These are phyloP conservation scores for Helianthus tuberosus DNA, from an alignment of 129 eudicot genomes.

Conservation along the genomic window DNA sequence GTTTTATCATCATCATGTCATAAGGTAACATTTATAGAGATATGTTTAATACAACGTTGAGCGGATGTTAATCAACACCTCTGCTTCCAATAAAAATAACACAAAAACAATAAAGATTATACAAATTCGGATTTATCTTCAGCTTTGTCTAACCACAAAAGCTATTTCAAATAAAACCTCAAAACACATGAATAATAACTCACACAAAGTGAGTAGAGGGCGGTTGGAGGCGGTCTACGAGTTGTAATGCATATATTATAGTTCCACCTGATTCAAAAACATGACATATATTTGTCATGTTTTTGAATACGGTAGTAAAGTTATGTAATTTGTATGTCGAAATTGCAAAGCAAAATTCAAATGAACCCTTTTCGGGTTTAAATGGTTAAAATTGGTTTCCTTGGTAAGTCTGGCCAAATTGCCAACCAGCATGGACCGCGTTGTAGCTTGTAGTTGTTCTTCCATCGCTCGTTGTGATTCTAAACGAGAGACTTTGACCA, in stretches of 20 bases:
- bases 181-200: not conserved
- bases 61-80: constrained; percentile 39
- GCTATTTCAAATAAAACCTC: not conserved
- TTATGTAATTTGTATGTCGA: not conserved
- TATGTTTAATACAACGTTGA: constrained; percentile 17
- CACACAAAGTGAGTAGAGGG: not conserved
- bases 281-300: constrained; percentile 11
- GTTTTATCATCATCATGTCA: not conserved
- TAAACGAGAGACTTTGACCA: constrained; percentile 46
- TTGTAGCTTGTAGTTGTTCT: constrained; percentile 38
- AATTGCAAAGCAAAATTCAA: not conserved
- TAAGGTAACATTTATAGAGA: constrained; percentile 16
- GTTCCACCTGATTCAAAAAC: not conserved
- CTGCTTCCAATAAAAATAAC: constrained; percentile 11
- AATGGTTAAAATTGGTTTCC: constrained; percentile 26
- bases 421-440: constrained; percentile 49
- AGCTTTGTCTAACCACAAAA: not conserved
- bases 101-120: not conserved
- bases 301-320: not conserved
- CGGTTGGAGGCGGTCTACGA: not conserved
- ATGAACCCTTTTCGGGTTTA: not conserved
- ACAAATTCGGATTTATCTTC: constrained; percentile 11
- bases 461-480: constrained; percentile 46
- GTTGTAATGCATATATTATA: not conserved
- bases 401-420: constrained; percentile 53